Conservation (phyloP, 345 rosid genomes). For the Salix caprea region DNA sequence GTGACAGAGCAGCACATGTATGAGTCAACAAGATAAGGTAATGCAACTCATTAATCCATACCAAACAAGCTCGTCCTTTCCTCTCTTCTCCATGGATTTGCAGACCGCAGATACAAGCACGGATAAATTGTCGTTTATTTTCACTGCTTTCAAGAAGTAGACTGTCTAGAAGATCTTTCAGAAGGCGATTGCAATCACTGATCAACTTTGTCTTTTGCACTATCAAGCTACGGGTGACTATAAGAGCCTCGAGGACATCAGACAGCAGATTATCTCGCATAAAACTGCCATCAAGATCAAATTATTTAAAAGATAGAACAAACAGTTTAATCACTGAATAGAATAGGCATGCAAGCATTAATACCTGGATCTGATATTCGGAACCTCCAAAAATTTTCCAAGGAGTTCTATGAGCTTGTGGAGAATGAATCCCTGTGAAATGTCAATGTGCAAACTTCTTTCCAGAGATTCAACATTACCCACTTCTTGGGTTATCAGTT, state of each 20-base stretch:
- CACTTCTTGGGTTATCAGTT: conserved; percentile 81
- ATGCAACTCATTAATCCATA: conserved; percentile 20
- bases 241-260: conserved; percentile 93
- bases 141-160: conserved; percentile 96
- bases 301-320: conserved; percentile 13
- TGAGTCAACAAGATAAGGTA: not conserved
- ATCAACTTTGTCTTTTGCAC: conserved; percentile 98
- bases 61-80: conserved; percentile 83
- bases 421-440: conserved; percentile 95
- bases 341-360: not conserved
- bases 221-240: conserved; percentile 85
- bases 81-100: conserved; percentile 83
- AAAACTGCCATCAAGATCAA: conserved; percentile 52
- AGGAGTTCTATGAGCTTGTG: conserved; percentile 95
- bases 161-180: conserved; percentile 87
- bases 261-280: conserved; percentile 82
- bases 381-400: conserved; percentile 87
- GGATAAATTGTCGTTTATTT: conserved; percentile 85
- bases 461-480: conserved; percentile 83
- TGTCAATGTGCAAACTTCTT: conserved; percentile 90
- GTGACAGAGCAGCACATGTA: not conserved
- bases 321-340: not conserved
- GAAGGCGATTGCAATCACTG: conserved; percentile 86
- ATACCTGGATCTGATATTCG: conserved; percentile 88
- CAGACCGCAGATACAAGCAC: conserved; percentile 87